phyloP scores from a whole-genome alignment of 164 flowering plant genomes.

The Vitis labrusca region DNA sequence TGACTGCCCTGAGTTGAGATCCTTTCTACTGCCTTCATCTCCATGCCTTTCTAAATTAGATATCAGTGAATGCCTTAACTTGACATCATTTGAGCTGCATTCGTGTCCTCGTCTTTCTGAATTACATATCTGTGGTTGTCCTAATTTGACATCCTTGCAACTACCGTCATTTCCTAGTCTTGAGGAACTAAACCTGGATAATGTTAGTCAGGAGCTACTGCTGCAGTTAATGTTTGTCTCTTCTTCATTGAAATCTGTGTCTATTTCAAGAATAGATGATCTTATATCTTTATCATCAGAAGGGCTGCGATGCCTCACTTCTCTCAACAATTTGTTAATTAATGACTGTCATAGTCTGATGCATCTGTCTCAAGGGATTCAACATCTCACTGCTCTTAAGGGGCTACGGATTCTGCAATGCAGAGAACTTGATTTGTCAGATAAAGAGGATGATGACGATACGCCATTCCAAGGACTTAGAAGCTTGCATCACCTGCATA shows the following conservation, averaged over 20 bases:
- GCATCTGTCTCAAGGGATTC: not conserved
- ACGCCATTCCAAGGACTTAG: not conserved
- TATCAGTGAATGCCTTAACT: not conserved
- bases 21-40: not conserved
- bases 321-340: not conserved
- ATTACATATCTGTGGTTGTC: no score
- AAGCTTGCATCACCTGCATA: not conserved
- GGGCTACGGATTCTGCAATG: not conserved
- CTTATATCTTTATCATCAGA: not conserved
- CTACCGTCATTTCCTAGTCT: not conserved
- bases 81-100: not conserved
- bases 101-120: no score
- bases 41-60: not conserved
- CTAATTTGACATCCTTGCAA: no score
- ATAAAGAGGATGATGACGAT: not conserved
- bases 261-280: no score
- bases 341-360: not conserved
- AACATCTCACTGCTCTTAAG: not conserved
- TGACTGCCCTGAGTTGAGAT: no score
- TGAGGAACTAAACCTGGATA: not conserved
- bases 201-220: not conserved
- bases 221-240: not conserved
- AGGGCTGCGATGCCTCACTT: not conserved
- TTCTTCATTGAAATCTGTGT: not conserved
- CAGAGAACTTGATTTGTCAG: not conserved